A percentile compares a stretch with the other conserved stretches of the same genome.
These are phyloP conservation scores for Aspergillus sp. DNA, from an alignment of 2,329 filamentous ascomycete species.

Conservation along the genomic window DNA sequence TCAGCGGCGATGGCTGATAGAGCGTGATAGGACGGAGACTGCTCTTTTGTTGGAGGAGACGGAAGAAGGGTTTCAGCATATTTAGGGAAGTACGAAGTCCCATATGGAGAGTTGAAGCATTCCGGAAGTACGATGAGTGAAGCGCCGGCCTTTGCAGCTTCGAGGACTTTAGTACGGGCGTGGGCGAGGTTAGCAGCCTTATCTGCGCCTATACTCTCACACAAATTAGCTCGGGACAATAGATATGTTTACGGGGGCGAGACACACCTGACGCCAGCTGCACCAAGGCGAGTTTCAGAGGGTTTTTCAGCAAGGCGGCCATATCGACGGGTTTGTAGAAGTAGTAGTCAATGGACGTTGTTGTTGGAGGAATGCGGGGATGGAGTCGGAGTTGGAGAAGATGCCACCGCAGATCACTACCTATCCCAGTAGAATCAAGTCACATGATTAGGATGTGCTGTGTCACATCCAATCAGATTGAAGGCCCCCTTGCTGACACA, in stretches of 20 bases:
- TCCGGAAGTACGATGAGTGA: conserved; percentile 90
- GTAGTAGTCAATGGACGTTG: neutral
- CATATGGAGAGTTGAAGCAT: conserved; percentile 99
- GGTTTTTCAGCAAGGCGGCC: conserved; percentile 66
- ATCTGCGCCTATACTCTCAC: conserved; percentile 59
- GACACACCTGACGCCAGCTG: conserved; percentile 70
- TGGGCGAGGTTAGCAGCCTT: conserved; percentile 81
- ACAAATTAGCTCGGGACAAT: neutral
- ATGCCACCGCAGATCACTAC: neutral
- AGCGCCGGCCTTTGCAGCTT: conserved; percentile 74
- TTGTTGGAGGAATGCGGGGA: neutral
- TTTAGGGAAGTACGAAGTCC: conserved; percentile 82
- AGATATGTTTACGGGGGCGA: conserved; percentile 3
- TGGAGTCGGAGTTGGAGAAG: conserved; percentile 1
- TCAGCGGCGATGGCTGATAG: conserved; percentile 77
- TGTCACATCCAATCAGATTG: neutral
- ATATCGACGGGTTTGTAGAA: conserved; percentile 24
- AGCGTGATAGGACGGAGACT: conserved; percentile 82
- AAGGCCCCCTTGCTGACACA: neutral
- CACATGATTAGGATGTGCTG: neutral
- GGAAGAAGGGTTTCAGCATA: conserved; percentile 89
- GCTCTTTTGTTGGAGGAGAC: conserved; percentile 66
- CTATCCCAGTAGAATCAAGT: neutral
- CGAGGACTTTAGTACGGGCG: conserved; percentile 78
- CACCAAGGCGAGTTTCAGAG: conserved; percentile 76